Percentiles rank a stretch among this genome's conserved stretches.
phyloP scores from a whole-genome alignment of 106 monocot species.

The Dioscorea alata region DNA sequence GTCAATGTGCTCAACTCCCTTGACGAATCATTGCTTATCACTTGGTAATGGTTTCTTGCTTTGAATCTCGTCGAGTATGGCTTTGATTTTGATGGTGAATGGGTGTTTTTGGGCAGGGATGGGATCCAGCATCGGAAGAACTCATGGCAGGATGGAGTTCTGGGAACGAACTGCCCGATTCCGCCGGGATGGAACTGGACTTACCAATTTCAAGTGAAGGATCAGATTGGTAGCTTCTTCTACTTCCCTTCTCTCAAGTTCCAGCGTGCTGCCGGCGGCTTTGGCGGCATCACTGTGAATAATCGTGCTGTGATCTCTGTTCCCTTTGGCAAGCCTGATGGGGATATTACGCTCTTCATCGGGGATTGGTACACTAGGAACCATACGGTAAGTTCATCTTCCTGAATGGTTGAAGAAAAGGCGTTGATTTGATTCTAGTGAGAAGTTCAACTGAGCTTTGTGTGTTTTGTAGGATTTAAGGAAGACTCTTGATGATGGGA shows the following conservation, averaged over 20 bases:
- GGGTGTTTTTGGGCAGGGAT: conserved; percentile 25
- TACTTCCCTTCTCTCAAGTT: conserved; percentile 71
- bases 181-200: conserved; percentile 91
- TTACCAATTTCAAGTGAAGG: conserved; percentile 90
- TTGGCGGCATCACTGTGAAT: conserved; percentile 63
- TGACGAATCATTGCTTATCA: conserved; percentile 72
- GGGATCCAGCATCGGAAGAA: conserved; percentile 75
- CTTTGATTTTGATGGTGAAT: too few species aligned
- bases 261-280: conserved; percentile 80
- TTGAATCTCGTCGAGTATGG: too few species aligned
- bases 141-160: conserved; percentile 90
- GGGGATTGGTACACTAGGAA: conserved; percentile 85
- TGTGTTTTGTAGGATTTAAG: conserved; percentile 58
- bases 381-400: conserved; percentile 40
- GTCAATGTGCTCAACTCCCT: conserved; percentile 84
- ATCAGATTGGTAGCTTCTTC: conserved; percentile 92
- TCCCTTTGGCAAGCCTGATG: conserved; percentile 61
- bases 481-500: conserved; percentile 72
- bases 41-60: conserved; percentile 39
- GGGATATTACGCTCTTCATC: conserved; percentile 69
- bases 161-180: conserved; percentile 90
- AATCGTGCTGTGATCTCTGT: conserved; percentile 56
- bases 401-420: not conserved
- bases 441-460: not conserved
- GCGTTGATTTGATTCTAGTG: not conserved